Evolutionary conservation across 169 alveolate species (phyloP).

Genomic region (Fabrea salina): DNA sequence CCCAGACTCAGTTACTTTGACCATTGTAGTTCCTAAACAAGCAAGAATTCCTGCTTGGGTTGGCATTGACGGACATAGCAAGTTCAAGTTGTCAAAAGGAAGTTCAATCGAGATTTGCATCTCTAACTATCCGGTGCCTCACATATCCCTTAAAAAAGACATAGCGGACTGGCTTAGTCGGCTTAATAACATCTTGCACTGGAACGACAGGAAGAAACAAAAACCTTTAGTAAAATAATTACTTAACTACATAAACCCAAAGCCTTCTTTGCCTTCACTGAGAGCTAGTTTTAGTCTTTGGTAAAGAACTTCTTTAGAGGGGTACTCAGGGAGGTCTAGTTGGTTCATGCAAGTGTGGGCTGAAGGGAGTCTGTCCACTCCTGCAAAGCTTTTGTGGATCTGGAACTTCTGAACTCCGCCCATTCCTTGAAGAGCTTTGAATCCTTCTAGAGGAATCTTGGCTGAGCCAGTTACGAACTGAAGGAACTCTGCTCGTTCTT

Average conservation of each 20-base stretch:
- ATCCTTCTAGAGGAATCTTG: slow-evolving; percentile 99
- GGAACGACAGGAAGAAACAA: slow-evolving; percentile 33
- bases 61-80: slow-evolving; percentile 57
- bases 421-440: slow-evolving; percentile 96
- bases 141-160: background rate
- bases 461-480: slow-evolving; percentile 95
- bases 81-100: slow-evolving; percentile 35
- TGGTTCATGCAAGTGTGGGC: slow-evolving; percentile 99
- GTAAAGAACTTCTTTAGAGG: slow-evolving; percentile 89
- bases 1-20: slow-evolving; percentile 69
- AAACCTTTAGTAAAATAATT: background rate
- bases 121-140: slow-evolving; percentile 23
- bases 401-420: slow-evolving; percentile 97
- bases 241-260: slow-evolving; percentile 87
- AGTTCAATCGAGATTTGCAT: slow-evolving; percentile 32
- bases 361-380: slow-evolving; percentile 93
- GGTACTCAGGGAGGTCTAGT: slow-evolving; percentile 97
- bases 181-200: slow-evolving; percentile 1
- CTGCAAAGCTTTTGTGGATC: slow-evolving; percentile 89
- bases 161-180: slow-evolving; percentile 15
- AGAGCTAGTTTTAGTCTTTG: slow-evolving; percentile 91
- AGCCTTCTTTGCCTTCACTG: slow-evolving; percentile 95
- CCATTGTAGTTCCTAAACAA: slow-evolving; percentile 53
- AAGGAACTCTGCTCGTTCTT: slow-evolving; percentile 91
- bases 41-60: slow-evolving; percentile 58